phyloP scores from a whole-genome alignment of 2,329 filamentous ascomycete genomes.

The Penicillium sp. region DNA sequence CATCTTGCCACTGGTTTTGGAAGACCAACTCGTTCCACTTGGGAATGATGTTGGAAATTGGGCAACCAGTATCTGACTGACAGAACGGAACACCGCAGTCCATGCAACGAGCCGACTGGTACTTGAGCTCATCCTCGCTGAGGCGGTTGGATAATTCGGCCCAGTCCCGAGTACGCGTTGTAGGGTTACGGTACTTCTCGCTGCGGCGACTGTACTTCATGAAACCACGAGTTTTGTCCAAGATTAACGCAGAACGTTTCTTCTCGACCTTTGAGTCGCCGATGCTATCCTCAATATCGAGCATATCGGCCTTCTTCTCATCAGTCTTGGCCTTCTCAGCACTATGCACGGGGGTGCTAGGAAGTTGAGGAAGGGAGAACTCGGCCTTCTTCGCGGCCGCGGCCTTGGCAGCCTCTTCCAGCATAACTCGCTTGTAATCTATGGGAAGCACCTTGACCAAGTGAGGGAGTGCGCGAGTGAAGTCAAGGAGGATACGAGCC shows the following conservation, averaged over 20 bases:
- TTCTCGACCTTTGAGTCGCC: slow-evolving; percentile 83
- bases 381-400: slow-evolving; percentile 81
- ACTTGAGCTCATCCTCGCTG: slow-evolving; percentile 93
- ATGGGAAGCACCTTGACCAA: slow-evolving; percentile 93
- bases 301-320: slow-evolving; percentile 66
- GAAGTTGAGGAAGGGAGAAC: slow-evolving; percentile 75
- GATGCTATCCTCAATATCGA: slow-evolving; percentile 90
- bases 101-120: slow-evolving; percentile 96
- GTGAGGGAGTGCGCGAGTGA: slow-evolving; percentile 82
- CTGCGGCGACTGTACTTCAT: slow-evolving; percentile 93
- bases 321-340: slow-evolving; percentile 58
- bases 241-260: slow-evolving; percentile 81
- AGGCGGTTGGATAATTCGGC: slow-evolving; percentile 83
- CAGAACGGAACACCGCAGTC: slow-evolving; percentile 98
- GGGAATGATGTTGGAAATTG: slow-evolving; percentile 95
- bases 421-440: slow-evolving; percentile 91
- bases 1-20: slow-evolving; percentile 80
- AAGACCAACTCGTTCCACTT: slow-evolving; percentile 89
- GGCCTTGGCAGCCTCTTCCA: slow-evolving; percentile 81
- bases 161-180: slow-evolving; percentile 88
- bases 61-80: slow-evolving; percentile 92
- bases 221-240: slow-evolving; percentile 97
- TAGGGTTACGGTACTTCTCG: slow-evolving; percentile 86
- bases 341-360: slow-evolving; percentile 54
- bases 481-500: slow-evolving; percentile 90